A percentile compares a stretch with the other conserved stretches of the same genome.
These are phyloP conservation scores for Tripidium arundinaceum DNA, from an alignment of 202 grass and related monocot genomes.

Conservation along the genomic window DNA sequence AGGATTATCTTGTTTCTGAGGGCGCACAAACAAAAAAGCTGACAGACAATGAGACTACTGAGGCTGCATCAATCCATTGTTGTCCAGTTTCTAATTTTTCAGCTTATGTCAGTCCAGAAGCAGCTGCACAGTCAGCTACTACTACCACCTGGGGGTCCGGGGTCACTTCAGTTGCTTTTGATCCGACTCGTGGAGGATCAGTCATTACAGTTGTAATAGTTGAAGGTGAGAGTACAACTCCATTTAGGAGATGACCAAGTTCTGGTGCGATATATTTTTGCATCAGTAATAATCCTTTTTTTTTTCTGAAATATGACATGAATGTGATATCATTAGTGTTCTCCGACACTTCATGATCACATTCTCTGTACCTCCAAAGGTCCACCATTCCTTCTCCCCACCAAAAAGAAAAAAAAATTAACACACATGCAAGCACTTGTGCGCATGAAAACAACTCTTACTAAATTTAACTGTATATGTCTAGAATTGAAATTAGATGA, in stretches of 20 bases:
- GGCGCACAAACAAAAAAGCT: conserved; percentile 65
- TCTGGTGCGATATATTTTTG: not conserved
- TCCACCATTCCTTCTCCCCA: not conserved
- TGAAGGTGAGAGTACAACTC: conserved; percentile 63
- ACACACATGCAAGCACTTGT: not conserved
- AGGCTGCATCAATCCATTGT: conserved; percentile 92
- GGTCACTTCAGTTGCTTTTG: conserved; percentile 98
- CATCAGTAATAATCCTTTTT: not conserved
- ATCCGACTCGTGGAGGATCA: conserved; percentile 86
- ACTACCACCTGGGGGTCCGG: conserved; percentile 98
- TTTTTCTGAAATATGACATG: not conserved
- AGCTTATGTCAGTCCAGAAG: conserved; percentile 96
- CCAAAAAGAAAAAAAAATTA: not conserved
- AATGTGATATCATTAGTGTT: not conserved
- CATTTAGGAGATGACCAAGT: conserved; percentile 10
- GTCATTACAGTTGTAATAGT: conserved; percentile 96
- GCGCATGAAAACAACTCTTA: not conserved
- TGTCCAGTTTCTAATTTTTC: conserved; percentile 99
- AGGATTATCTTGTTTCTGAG: conserved; percentile 85
- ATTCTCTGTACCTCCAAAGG: not conserved
- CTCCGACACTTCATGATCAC: conserved; percentile 8
- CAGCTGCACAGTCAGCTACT: conserved; percentile 92
- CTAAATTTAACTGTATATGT: not conserved
- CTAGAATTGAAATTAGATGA: not conserved
- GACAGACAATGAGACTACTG: conserved; percentile 52